Conservation (phyloP, 768 basidiomycete genomes). For the Artomyces pyxidatus region DNA sequence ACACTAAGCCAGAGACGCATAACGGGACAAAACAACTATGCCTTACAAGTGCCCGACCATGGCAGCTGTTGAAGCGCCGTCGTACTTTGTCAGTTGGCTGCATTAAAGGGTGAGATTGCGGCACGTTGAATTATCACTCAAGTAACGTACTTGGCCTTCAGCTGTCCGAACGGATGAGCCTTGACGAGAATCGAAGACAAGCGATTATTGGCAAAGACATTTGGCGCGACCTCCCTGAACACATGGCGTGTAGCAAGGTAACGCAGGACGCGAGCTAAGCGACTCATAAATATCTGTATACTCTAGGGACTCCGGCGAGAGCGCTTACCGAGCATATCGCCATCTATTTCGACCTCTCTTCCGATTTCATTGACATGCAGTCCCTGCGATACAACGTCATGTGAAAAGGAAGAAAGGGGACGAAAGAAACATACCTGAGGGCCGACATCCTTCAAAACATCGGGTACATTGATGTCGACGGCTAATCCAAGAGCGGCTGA, state of each 20-base stretch:
- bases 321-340: conserved; percentile 4
- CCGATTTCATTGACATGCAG: conserved; percentile 7
- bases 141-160: not conserved
- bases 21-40: not conserved
- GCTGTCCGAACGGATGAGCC: conserved; percentile 21
- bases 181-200: conserved; percentile 27
- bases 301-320: not conserved
- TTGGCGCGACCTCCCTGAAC: conserved; percentile 28
- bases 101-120: not conserved
- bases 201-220: conserved; percentile 33
- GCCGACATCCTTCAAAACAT: conserved; percentile 2
- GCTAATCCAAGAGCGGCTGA: conserved; percentile 1
- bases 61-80: conserved; percentile 16
- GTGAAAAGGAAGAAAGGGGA: no score
- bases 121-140: no score
- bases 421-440: not conserved
- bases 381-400: conserved; percentile 1
- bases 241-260: conserved; percentile 32
- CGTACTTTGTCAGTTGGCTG: conserved; percentile 5
- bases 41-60: conserved; percentile 15
- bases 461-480: conserved; percentile 1
- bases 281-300: not conserved
- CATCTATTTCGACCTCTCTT: not conserved
- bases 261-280: conserved; percentile 31
- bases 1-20: not conserved